Evolutionary conservation across 305 asterid species (phyloP), one percentile per base, ranked within the genome.

Genomic region (Ilex paraguariensis): DNA sequence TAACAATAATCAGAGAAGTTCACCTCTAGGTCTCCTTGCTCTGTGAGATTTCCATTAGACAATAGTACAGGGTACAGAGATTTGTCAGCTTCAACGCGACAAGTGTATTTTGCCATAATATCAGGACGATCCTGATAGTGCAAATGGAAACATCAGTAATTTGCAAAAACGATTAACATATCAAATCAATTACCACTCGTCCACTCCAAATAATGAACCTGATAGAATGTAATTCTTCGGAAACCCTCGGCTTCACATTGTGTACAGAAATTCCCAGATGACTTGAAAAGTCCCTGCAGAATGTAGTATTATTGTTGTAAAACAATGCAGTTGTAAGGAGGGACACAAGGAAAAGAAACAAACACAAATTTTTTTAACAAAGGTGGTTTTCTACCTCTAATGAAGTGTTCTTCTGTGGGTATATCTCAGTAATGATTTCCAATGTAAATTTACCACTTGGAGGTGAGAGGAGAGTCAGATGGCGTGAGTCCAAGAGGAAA

Each of bases 181-280:
- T 63, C 13, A 53, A 60, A 42, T 57, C 13, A 17, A 66, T 57
- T 32, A 68, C 12, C 46, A 59, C n/a, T n/a, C n/a, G n/a, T n/a
- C n/a, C n/a, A n/a, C 57, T 4, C 58, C n/a, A 56, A 59, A 64
- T 50, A 59, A 21, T 33, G 49, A 45, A 91, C 98, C 91, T 91
- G 96, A 79, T 80, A 91, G 72, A 78, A 91, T 55, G 96, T 91
- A 62, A 91, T 91, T 75, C 86, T 88, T 42, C 89, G 87, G 72
- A 91, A 91, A 63, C 98, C 95, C 66, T 91, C 96, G 9, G 96
- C 95, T 70, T 91, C 98, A 73, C 98, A 91, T 76, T 88, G 95
- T 30, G 98, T 91, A 77, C 96, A 91, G 77, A 88, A 88, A 75
- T 88, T 91, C 63, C 88, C 84, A n/a, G 98, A 83, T 62, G 98